Evolutionary conservation across 1,284 basidiomycete genomes (phyloP).

Genomic region (Agaricales sp.): DNA sequence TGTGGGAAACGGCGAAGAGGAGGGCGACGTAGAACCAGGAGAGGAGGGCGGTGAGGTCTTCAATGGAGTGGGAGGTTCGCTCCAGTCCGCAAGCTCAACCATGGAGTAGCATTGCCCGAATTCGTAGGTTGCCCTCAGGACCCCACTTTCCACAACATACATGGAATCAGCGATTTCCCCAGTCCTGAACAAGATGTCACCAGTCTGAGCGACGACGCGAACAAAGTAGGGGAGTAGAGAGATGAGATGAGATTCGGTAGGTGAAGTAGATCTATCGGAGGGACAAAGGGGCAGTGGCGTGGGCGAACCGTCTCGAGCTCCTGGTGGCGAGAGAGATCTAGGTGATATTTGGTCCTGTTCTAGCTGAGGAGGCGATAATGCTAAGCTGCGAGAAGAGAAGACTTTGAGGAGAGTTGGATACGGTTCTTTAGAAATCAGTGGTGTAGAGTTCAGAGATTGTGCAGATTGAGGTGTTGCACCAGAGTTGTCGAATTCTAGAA

Average conservation of each 20-base stretch:
- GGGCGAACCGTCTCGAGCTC: too few relatives aligned
- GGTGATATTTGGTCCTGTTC: too few relatives aligned
- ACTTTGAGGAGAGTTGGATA: background rate
- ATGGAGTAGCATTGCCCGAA: conserved; percentile 52
- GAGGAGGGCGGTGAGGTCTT: background rate
- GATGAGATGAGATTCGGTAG: background rate
- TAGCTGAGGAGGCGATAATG: too few relatives aligned
- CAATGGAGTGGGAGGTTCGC: background rate
- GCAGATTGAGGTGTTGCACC: too few relatives aligned
- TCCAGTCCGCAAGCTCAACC: background rate
- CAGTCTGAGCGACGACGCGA: conserved; percentile 45
- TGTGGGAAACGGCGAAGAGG: conserved; percentile 18
- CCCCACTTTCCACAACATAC: conserved; percentile 80
- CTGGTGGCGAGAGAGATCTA: too few relatives aligned
- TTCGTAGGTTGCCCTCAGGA: conserved; percentile 70
- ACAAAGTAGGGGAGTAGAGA: conserved; percentile 67
- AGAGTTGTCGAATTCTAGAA: too few relatives aligned
- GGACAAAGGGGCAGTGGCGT: too few relatives aligned
- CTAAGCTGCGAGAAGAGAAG: background rate
- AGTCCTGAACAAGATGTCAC: conserved; percentile 66
- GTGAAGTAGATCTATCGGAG: background rate
- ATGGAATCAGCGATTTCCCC: conserved; percentile 72
- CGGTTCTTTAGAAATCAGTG: background rate
- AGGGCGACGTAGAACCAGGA: background rate
- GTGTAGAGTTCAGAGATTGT: background rate